These are phyloP conservation scores for Chaetoceros tenuissimus DNA, from an alignment of 108 stramenopile species.

Conservation along the genomic window DNA sequence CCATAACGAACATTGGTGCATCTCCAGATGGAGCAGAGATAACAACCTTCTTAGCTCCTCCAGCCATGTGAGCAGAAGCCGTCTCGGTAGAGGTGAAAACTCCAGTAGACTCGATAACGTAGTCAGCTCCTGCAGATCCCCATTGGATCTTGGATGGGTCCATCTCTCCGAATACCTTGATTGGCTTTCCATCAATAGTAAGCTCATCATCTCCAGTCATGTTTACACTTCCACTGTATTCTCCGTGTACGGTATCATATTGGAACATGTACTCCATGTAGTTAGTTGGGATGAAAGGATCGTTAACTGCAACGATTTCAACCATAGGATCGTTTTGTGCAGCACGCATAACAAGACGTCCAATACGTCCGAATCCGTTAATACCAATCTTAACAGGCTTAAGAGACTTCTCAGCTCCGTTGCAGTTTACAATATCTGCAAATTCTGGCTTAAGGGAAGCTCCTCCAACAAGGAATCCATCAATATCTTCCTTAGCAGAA, in stretches of 20 bases:
- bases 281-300: constrained; percentile 84
- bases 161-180: constrained; percentile 89
- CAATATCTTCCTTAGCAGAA: constrained; percentile 93
- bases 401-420: constrained; percentile 45
- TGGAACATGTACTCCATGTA: constrained; percentile 93
- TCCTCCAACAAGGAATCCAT: constrained; percentile 99
- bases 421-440: constrained; percentile 90
- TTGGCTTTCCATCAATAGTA: constrained; percentile 59
- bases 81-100: constrained; percentile 85
- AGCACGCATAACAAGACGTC: constrained; percentile 93
- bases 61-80: constrained; percentile 77
- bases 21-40: constrained; percentile 94
- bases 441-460: constrained; percentile 97
- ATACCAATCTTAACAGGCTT: constrained; percentile 77
- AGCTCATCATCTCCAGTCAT: constrained; percentile 59
- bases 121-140: constrained; percentile 88
- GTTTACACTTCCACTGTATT: constrained; percentile 50
- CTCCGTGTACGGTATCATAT: constrained; percentile 94
- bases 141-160: constrained; percentile 93
- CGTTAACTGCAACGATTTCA: constrained; percentile 95
- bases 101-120: constrained; percentile 96
- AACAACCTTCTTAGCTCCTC: constrained; percentile 97
- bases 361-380: constrained; percentile 96
- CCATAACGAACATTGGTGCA: constrained; percentile 99
- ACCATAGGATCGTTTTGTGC: constrained; percentile 81